These are phyloP conservation scores for Echites panduratus DNA, from an alignment of 257 asterid species.

Conservation along the genomic window DNA sequence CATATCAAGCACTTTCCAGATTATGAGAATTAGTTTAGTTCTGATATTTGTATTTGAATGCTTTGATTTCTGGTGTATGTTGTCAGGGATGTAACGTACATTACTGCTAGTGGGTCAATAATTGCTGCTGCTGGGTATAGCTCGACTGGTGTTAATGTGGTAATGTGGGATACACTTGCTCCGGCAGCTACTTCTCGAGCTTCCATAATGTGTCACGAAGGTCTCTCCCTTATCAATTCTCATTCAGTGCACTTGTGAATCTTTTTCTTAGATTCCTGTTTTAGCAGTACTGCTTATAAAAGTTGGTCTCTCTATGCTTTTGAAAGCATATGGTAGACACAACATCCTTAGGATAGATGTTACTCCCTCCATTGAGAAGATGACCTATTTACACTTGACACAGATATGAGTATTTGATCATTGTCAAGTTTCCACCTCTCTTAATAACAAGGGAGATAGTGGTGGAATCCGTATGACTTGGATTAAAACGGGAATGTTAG, in stretches of 20 bases:
- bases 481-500: too few relatives aligned
- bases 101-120: slow-evolving; percentile 90
- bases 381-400: too few relatives aligned
- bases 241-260: background rate
- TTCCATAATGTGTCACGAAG: slow-evolving; percentile 99
- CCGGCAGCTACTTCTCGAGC: slow-evolving; percentile 91
- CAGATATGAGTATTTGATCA: too few relatives aligned
- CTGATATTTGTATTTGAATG: background rate
- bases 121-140: slow-evolving; percentile 95
- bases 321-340: background rate
- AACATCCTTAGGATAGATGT: background rate
- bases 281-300: background rate
- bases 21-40: background rate
- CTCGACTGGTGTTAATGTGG: slow-evolving; percentile 87
- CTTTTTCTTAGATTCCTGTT: background rate
- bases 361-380: background rate
- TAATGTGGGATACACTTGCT: slow-evolving; percentile 98
- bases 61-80: background rate
- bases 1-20: background rate
- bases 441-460: background rate
- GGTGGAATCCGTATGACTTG: background rate
- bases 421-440: background rate
- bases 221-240: slow-evolving; percentile 36
- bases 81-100: slow-evolving; percentile 86
- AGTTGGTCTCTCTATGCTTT: background rate